Evolutionary conservation across 805 yeast species (phyloP).

Genomic region (Candida gorgasii): DNA sequence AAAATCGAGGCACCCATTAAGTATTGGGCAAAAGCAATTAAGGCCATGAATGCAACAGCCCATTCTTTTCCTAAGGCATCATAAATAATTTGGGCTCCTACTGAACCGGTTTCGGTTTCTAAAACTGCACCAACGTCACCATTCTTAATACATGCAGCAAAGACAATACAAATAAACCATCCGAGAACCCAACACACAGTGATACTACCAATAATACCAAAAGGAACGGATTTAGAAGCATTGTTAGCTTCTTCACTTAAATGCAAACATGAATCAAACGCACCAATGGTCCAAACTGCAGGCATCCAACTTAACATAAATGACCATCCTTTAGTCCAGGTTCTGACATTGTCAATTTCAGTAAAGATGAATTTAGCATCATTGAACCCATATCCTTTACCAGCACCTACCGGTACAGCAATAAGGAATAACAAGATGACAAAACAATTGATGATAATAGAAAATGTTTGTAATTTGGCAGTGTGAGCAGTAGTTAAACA

Average conservation of each 20-base stretch:
- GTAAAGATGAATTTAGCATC: conserved; percentile 52
- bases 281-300: conserved; percentile 74
- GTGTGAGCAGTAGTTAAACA: conserved; percentile 57
- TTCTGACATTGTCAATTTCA: conserved; percentile 47
- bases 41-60: conserved; percentile 64
- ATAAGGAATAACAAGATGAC: conserved; percentile 57
- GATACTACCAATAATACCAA: conserved; percentile 63
- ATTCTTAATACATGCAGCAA: conserved; percentile 56
- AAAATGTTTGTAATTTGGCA: conserved; percentile 59
- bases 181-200: conserved; percentile 60
- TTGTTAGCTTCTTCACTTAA: conserved; percentile 70
- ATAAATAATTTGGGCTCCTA: conserved; percentile 63
- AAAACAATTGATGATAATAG: conserved; percentile 54
- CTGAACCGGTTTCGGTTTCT: conserved; percentile 52
- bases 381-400: conserved; percentile 23
- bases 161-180: conserved; percentile 52
- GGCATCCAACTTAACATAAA: conserved; percentile 61
- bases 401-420: conserved; percentile 64
- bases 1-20: conserved; percentile 65
- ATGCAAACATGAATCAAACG: conserved; percentile 72
- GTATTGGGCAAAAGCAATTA: conserved; percentile 61
- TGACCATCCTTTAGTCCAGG: conserved; percentile 47
- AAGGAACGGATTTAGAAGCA: conserved; percentile 63
- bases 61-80: conserved; percentile 64
- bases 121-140: conserved; percentile 43